A percentile compares a stretch with the other conserved stretches of the same genome.
Evolutionary conservation across 2,329 filamentous ascomycete species (phyloP).

Genomic region (Aspergillus tubingensis): DNA sequence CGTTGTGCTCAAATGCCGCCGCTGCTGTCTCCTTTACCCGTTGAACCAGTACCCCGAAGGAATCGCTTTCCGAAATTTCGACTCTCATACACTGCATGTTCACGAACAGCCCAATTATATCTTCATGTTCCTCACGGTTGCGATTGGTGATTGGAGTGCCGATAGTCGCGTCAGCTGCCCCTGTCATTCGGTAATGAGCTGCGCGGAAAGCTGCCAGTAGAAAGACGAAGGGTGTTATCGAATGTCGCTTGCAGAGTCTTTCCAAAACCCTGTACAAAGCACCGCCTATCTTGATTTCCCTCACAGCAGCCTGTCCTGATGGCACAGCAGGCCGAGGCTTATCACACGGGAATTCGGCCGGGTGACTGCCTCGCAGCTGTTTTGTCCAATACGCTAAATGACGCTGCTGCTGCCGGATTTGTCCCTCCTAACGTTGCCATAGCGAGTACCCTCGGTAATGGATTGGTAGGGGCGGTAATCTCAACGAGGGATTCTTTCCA

Average conservation of each 20-base stretch:
- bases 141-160: conserved; percentile 6
- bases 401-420: background rate
- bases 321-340: background rate
- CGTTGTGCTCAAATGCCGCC: background rate
- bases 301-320: conserved; percentile 1
- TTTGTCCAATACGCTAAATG: conserved; percentile 10
- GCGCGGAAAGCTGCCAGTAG: conserved; percentile 8
- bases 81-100: conserved; percentile 13
- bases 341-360: conserved; percentile 8
- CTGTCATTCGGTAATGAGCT: conserved; percentile 12
- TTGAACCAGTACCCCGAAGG: conserved; percentile 1
- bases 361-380: conserved; percentile 5
- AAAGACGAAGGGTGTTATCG: conserved; percentile 2
- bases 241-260: background rate
- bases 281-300: background rate
- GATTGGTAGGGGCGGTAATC: background rate
- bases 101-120: conserved; percentile 8
- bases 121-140: conserved; percentile 1
- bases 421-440: conserved; percentile 8
- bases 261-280: background rate
- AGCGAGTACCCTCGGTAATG: conserved; percentile 10
- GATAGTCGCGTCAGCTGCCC: conserved; percentile 4
- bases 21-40: background rate
- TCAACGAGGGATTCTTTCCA: background rate
- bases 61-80: background rate